Evolutionary conservation across 208 protist genomes (phyloP).

Genomic region (Leishmania gerbilli): DNA sequence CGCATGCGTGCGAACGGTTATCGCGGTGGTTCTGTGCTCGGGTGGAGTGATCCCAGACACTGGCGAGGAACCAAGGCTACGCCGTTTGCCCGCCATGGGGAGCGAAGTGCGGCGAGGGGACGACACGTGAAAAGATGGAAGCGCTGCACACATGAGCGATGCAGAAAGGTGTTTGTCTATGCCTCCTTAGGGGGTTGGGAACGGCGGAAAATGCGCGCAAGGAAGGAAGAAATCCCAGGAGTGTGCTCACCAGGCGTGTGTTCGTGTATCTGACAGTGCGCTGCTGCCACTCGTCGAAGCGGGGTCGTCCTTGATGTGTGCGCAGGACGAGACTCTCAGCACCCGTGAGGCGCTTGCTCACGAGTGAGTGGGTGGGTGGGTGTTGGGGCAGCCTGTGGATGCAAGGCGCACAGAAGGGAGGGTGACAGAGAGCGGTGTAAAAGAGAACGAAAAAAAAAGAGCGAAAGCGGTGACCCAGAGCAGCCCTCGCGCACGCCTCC

Average conservation of each 20-base stretch:
- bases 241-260: neutral
- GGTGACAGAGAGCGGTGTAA: neutral
- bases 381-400: neutral
- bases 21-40: slow-evolving; percentile 8
- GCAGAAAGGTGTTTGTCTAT: neutral
- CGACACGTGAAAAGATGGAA: neutral
- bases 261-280: neutral
- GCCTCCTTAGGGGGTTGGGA: neutral
- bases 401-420: neutral
- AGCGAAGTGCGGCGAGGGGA: neutral
- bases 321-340: neutral
- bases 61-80: neutral
- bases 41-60: neutral
- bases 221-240: neutral
- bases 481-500: neutral
- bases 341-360: neutral
- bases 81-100: neutral
- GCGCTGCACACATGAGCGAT: neutral
- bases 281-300: neutral
- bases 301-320: neutral
- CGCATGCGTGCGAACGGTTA: neutral
- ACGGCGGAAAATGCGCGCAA: neutral
- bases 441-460: neutral
- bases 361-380: neutral
- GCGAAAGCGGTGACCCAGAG: neutral